Evolutionary conservation across 2,329 filamentous ascomycete genomes (phyloP).

Genomic region (Ophiobolus disseminans): DNA sequence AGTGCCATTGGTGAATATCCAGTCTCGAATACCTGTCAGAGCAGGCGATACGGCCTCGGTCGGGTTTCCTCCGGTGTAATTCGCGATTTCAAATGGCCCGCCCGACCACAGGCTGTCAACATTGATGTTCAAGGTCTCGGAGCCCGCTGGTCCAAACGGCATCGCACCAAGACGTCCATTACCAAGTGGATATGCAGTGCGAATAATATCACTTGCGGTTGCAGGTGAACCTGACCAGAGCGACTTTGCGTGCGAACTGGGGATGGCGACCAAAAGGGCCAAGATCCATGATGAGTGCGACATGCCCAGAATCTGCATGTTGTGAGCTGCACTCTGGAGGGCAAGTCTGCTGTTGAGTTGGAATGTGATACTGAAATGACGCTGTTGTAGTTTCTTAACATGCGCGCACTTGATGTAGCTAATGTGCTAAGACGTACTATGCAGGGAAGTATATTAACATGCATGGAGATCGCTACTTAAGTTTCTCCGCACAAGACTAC

Average conservation of each 20-base stretch:
- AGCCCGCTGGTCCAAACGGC: constrained; percentile 53
- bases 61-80: constrained; percentile 59
- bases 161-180: constrained; percentile 59
- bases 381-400: no score
- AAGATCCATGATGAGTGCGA: not conserved
- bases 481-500: not conserved
- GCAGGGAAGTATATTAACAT: not conserved
- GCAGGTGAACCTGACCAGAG: constrained; percentile 31
- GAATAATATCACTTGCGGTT: constrained; percentile 28
- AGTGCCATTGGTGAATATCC: constrained; percentile 59
- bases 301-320: not conserved
- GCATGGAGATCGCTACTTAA: not conserved
- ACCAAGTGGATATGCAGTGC: constrained; percentile 54
- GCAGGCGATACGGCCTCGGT: constrained; percentile 39
- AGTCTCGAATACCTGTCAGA: constrained; percentile 54
- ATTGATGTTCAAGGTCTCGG: constrained; percentile 56
- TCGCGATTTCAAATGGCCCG: constrained; percentile 56
- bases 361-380: not conserved
- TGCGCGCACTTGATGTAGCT: not conserved
- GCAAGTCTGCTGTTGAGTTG: not conserved
- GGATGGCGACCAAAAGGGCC: not conserved
- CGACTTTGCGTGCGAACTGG: constrained; percentile 16
- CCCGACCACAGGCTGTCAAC: constrained; percentile 60
- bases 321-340: not conserved
- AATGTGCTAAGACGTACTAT: not conserved